phyloP scores from a whole-genome alignment of 176 grass and related monocot genomes.

The Aegilops tauschii region DNA sequence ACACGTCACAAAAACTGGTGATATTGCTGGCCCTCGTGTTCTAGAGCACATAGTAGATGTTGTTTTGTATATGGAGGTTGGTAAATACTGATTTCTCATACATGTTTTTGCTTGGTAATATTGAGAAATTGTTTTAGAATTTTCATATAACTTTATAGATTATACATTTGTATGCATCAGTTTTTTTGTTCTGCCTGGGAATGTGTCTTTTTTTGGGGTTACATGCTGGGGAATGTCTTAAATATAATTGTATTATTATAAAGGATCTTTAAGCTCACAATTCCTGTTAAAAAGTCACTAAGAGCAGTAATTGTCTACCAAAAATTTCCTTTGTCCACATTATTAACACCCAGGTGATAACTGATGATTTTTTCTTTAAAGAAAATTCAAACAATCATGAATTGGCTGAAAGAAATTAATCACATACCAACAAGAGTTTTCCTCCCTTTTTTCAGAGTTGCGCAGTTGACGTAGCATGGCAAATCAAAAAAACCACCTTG shows the following conservation, averaged over 20 bases:
- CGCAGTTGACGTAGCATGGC: neutral
- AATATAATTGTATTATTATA: neutral
- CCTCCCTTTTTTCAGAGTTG: neutral
- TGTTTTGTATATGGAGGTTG: constrained; percentile 99
- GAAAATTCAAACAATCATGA: neutral
- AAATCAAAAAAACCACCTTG: neutral
- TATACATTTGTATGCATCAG: neutral
- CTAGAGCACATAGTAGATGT: constrained; percentile 98
- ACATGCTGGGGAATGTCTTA: neutral
- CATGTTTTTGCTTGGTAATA: neutral
- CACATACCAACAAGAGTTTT: neutral
- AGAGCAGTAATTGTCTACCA: neutral
- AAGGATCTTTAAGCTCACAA: neutral
- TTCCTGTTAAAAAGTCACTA: neutral
- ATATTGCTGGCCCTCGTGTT: constrained; percentile 89
- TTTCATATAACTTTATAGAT: neutral
- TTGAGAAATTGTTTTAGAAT: neutral
- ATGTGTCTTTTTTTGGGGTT: neutral
- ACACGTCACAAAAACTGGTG: constrained; percentile 89
- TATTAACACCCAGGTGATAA: neutral
- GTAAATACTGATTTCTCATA: constrained; percentile 1
- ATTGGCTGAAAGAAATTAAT: neutral
- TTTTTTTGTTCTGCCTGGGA: neutral
- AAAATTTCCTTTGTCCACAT: neutral
- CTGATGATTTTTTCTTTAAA: neutral